Evolutionary conservation across 805 yeast genomes (phyloP), one percentile per base, ranked within the genome.

Genomic region (Hagleromyces aurorensis): DNA sequence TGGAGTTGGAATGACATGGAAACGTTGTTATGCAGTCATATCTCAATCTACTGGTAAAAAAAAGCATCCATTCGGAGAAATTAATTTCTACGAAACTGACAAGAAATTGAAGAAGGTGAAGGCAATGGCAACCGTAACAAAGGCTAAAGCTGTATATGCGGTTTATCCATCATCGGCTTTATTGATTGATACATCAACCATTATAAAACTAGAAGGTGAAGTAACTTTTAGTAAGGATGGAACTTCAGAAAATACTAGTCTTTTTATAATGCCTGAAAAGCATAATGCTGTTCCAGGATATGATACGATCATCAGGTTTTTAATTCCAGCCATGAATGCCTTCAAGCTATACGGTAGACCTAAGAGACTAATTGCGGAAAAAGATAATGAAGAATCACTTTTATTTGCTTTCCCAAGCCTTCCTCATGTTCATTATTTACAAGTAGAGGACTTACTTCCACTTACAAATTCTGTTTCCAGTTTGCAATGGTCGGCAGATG

Each of bases 1-100:
- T 56, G 97, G 98, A 12, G 72, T 91, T 7, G 98, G 98, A 14
- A 84, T 85, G 94, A 95, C 96, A 1, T 91, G 96, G 96, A 82
- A 78, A 50, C 70, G 94, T 36, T 89, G 96, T 50, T 91, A 72
- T 62, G 89, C 94, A 3, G 95, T 87, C 7, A 71, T 89, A 33
- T 82, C 81, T 43, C 87, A 87, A 42, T 62, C 86, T 45, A 41
- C 62, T 21, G 50, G 67, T 46, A 75, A 55, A 40, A 53, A 57
- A 36, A 56, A 57, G 27, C 46, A 52, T 23, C 36, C 40, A 5
- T 64, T 70, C 9, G 96, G 96, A 17, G 67, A 75, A 43, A 73
- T 85, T 14, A 63, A 72, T n/a, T 80, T 91, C 43, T 91, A 71
- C 58, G 94, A 85, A 55, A 77, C 69, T 47, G 94, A 85, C 33